Base-by-base conservation (phyloP, 2,329 filamentous ascomycete species). In the Neopestalotiopsis sp. region DNA sequence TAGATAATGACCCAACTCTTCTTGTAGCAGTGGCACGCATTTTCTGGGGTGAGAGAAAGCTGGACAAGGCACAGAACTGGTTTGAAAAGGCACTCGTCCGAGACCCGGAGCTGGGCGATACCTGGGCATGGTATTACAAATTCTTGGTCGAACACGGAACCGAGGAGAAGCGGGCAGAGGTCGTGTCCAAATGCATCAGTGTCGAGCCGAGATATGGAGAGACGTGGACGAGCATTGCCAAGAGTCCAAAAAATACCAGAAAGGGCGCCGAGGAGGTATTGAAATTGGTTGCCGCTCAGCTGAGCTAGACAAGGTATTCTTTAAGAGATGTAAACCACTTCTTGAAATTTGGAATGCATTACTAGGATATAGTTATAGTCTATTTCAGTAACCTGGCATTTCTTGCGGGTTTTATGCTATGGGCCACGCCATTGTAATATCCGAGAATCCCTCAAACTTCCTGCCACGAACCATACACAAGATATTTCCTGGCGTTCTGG, bases 101-200 rank as follows among this genome's bases (percentile, higher is more conserved):
- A 13, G 94, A 99, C 76, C 90, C 91, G 45, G 95, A 98, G 79
- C 84, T 90, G 65, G 96, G 96, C 65, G 97, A 99, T 83, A 93
- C 91, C 12, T 99, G 97, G 97, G 95, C 94, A 24, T 99, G 95
- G 95, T 99, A 98, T 81, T 96, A 94, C 81, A 95, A 95, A 80
- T 99, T 98, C 79, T 78, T 98, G 72, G 79, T 90, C 73, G 94
- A 98, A 84, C 95, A 99, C 82, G 97, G 96, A 10, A 98, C 94
- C 4, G 91, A 94, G 72, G 95, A 97, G 84, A 99, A 98, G 90
- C 87, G 92, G 76, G 88, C 85, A 38, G 96, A 98, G 77, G 92
- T 98, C 40, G 80, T 97, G 5, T 85, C 85, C 68, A 97, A 97
- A 83, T 95, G 93, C 74, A 85, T 92, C 40, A 83, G 92, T 63